Percentiles rank a stretch among this genome's conserved stretches.
Evolutionary conservation across 106 monocot genomes (phyloP).

Genomic region (Apostasia ramifera): DNA sequence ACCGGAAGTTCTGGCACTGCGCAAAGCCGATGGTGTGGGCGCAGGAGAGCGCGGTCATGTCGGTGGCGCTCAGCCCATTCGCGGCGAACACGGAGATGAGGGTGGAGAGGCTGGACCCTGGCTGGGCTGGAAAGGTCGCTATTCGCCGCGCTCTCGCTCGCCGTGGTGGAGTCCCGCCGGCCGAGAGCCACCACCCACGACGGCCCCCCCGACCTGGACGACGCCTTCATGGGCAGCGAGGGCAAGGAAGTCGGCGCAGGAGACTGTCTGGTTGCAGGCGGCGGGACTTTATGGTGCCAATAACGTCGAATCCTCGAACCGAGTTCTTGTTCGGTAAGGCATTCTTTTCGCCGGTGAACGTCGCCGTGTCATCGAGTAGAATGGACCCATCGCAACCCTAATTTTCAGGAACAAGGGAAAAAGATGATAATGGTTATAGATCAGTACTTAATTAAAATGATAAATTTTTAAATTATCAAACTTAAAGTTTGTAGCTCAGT

Average conservation of each 20-base stretch:
- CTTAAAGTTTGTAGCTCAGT: too few species aligned
- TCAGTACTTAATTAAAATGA: too few species aligned
- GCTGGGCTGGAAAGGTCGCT: conserved; percentile 3
- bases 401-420: too few species aligned
- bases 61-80: not conserved
- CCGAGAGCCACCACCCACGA: conserved; percentile 7
- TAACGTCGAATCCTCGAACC: conserved; percentile 22
- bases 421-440: too few species aligned
- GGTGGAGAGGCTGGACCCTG: not conserved
- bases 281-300: conserved; percentile 20
- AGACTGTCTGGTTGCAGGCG: conserved; percentile 27
- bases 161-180: conserved; percentile 9
- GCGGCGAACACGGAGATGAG: conserved; percentile 6
- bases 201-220: conserved; percentile 13
- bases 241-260: conserved; percentile 87
- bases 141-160: conserved; percentile 6
- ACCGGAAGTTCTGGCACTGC: not conserved
- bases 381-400: conserved; percentile 23
- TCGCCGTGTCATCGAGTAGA: conserved; percentile 9
- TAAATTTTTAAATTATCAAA: too few species aligned
- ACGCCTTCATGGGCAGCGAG: conserved; percentile 34
- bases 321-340: conserved; percentile 23
- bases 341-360: conserved; percentile 18
- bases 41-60: conserved; percentile 8
- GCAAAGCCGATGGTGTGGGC: conserved; percentile 15